A percentile compares a stretch with the other conserved stretches of the same genome.
phyloP scores from a whole-genome alignment of 2,329 filamentous ascomycete genomes.

The Teratosphaeria viscida region DNA sequence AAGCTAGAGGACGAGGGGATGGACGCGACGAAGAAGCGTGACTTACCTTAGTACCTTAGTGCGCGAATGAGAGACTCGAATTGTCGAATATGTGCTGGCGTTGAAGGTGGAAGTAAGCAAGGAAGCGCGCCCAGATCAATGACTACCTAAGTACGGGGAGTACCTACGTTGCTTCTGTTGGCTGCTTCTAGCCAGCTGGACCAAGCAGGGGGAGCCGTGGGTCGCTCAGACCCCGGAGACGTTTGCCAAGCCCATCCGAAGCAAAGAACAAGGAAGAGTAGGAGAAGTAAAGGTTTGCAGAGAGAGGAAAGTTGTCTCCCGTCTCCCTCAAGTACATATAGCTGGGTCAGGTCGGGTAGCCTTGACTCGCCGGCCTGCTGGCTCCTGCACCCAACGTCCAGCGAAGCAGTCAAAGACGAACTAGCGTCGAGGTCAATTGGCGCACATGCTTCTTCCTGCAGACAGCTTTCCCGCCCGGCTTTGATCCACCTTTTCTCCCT shows the following conservation, averaged over 20 bases:
- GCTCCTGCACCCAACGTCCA: neutral
- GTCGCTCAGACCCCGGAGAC: neutral
- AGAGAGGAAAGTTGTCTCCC: neutral
- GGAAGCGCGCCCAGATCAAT: neutral
- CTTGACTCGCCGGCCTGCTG: neutral
- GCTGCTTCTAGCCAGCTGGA: neutral
- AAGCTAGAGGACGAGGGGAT: neutral
- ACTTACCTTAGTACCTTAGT: neutral
- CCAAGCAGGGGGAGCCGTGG: neutral
- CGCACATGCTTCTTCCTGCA: neutral
- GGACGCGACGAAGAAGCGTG: neutral
- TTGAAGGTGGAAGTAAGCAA: neutral
- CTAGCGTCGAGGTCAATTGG: neutral
- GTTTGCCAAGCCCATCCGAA: neutral
- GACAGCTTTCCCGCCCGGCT: neutral
- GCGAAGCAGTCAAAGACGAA: neutral
- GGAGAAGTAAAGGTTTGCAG: neutral
- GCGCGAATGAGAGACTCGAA: constrained; percentile 18
- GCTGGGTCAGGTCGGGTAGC: neutral
- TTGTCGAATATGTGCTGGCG: neutral
- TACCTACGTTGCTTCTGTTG: neutral
- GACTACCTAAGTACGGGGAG: neutral
- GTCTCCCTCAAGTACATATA: neutral
- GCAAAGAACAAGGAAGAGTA: neutral
- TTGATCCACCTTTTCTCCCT: neutral